Evolutionary conservation across 2,329 filamentous ascomycete genomes (phyloP), one percentile per base, ranked within the genome.

Genomic region (Raffaelea deltoideospora): DNA sequence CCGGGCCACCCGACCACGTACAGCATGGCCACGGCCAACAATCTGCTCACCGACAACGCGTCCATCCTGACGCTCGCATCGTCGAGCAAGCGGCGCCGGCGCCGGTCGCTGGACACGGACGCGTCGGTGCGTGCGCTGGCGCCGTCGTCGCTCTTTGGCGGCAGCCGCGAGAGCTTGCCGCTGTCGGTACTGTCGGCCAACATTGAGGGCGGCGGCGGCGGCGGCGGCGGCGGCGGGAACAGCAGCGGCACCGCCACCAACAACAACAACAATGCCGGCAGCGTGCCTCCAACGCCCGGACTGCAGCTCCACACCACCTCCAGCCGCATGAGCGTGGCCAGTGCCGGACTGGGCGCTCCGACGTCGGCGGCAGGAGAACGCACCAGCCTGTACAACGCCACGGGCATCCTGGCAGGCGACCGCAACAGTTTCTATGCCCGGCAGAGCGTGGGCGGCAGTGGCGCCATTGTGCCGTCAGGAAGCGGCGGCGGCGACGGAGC

Each of bases 61-160:
- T 88, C 82, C 20, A 87, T 92, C 46, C 60, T 92, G 41, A 92
- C 84, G 0, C 65, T 92, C 13, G 84, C 84, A 3, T 88, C 82
- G 4, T 87, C 81, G 0, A 84, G 79, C 45, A 85, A 88, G 58
- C 73, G 79, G 27, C 71, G 77, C 21, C 76, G 84, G 26, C 72
- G 83, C 34, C 72, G 82, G 41, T 87, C 81, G 22, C 76, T 88
- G 57, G 84, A 90, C 54, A 90, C 84, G 0, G 81, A 90, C 52
- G 84, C 84, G 5, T 88, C 81, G 0, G 81, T 90, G 28, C 79
- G 84, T 31, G 84, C 84, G 3, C 61, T 92, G n/a, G 80, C 84
- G 1, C 83, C 83, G 0, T 84, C 79, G 0, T 87, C 81, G 1
- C 65, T 88, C 5, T 90, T 81, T 66, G 83, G 83, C 31, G 82